Percentiles rank a stretch among this genome's conserved stretches.
phyloP scores from a whole-genome alignment of 2,329 filamentous ascomycete species.

The Penicillium hordei region DNA sequence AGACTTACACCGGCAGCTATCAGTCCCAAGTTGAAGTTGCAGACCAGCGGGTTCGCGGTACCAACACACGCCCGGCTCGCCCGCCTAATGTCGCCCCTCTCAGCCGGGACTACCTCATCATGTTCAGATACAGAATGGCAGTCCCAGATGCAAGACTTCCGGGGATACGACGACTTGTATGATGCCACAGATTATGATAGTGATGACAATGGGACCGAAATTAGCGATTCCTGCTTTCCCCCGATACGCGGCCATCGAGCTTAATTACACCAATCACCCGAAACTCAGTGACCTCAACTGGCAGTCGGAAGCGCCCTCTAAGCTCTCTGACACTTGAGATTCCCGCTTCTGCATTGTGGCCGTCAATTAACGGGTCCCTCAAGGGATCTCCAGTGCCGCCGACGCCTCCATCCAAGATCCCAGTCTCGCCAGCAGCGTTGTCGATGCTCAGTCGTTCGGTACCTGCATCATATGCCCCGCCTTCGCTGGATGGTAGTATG shows the following conservation, averaged over 20 bases:
- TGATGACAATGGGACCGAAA: conserved; percentile 42
- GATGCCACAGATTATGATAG: conserved; percentile 78
- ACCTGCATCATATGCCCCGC: conserved; percentile 74
- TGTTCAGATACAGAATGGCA: conserved; percentile 60
- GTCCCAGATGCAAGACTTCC: conserved; percentile 68
- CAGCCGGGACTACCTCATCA: conserved; percentile 35
- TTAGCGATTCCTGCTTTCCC: conserved; percentile 50
- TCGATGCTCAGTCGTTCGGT: conserved; percentile 70
- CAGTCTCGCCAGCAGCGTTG: conserved; percentile 73
- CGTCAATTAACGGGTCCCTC: conserved; percentile 55
- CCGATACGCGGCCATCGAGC: conserved; percentile 51
- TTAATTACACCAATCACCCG: conserved; percentile 45
- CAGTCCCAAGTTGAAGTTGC: conserved; percentile 37
- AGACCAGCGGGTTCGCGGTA: conserved; percentile 32
- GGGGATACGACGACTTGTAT: conserved; percentile 83
- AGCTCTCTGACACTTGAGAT: conserved; percentile 52
- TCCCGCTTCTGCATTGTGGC: conserved; percentile 58
- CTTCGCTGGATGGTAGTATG: conserved; percentile 85
- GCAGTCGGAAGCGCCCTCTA: conserved; percentile 54
- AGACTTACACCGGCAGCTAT: conserved; percentile 11
- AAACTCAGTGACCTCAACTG: conserved; percentile 38
- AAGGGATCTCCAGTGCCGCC: conserved; percentile 50
- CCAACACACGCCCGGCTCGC: conserved; percentile 24
- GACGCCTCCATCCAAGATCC: conserved; percentile 57
- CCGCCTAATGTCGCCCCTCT: conserved; percentile 35